Conservation (phyloP, 2,329 filamentous ascomycete genomes). For the Colletotrichum coccodes region DNA sequence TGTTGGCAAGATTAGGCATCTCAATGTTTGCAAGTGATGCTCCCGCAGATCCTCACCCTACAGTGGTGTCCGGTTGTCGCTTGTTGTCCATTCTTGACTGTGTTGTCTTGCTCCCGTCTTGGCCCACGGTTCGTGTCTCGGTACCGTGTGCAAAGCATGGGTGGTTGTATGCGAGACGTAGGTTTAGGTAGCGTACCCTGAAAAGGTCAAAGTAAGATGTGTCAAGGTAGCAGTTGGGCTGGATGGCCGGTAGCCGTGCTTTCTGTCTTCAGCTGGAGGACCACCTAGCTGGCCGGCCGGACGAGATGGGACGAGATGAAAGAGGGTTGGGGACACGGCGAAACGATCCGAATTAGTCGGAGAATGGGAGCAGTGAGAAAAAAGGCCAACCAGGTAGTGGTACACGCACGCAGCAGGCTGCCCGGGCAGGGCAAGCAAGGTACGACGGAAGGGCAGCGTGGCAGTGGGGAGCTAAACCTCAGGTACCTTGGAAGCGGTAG, state of each 20-base stretch:
- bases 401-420: background rate
- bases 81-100: background rate
- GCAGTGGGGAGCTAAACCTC: slow-evolving; percentile 1
- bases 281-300: background rate
- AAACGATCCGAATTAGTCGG: background rate
- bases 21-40: background rate
- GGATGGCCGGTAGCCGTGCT: background rate
- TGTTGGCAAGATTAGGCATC: background rate
- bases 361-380: background rate
- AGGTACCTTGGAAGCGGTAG: slow-evolving; percentile 7
- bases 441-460: background rate
- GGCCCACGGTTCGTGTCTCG: background rate
- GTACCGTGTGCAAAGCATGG: background rate
- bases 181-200: background rate
- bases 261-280: background rate
- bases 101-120: background rate
- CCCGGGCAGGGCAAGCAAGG: background rate
- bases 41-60: background rate
- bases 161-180: background rate
- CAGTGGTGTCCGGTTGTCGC: background rate
- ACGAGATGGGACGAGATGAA: background rate
- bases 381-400: background rate
- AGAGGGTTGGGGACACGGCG: background rate
- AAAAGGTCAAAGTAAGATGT: background rate
- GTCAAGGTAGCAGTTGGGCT: background rate